Evolutionary conservation across 768 basidiomycete species (phyloP), one percentile per base, ranked within the genome.

Genomic region (Mycena olivaceomarginata): DNA sequence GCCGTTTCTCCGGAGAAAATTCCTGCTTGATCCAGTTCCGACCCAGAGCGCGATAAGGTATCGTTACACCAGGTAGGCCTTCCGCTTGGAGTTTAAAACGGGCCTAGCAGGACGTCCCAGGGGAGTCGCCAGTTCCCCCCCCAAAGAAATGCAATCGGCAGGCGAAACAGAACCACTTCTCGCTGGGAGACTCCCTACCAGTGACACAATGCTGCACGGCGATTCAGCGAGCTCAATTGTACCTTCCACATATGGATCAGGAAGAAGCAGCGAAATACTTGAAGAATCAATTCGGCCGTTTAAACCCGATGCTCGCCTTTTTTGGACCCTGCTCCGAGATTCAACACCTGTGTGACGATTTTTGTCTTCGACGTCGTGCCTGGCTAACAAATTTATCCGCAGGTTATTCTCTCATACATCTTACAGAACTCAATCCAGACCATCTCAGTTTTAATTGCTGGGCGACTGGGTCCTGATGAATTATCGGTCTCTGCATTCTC

Each of bases 371-470:
- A 57, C 31, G 56, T 13, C 9, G 31, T 12, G 25, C 25, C 65
- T 66, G 31, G 22, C 46, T 45, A 9, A 48, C 48, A 7, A 18
- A 13, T 13, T 31, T 11, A 63, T 63, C 57, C 48, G 20, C 13
- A 82, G 94, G 93, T 94, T 20, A 93, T 94, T 64, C 82, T 93
- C 51, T 94, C 94, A 0, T 95, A 95, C 83, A 89, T 91, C 43
- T 85, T 95, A 25, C 94, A 95, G 83, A 94, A 94, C 81, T 95
- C 94, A 5, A 89, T 94, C 48, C 94, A 95, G 83, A 93, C 94
- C 5, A 85, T 88, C 20, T 90, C 93, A 20, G 88, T 95, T 67
- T 79, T 94, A 45, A 88, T 95, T 78, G 90, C 89, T 13, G 94
- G 94, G 37, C 91, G 91, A 22, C 88, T 95, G 11, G 94, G 95